Evolutionary conservation across 2,329 filamentous ascomycete species (phyloP).

Genomic region (Cercospora janseana): DNA sequence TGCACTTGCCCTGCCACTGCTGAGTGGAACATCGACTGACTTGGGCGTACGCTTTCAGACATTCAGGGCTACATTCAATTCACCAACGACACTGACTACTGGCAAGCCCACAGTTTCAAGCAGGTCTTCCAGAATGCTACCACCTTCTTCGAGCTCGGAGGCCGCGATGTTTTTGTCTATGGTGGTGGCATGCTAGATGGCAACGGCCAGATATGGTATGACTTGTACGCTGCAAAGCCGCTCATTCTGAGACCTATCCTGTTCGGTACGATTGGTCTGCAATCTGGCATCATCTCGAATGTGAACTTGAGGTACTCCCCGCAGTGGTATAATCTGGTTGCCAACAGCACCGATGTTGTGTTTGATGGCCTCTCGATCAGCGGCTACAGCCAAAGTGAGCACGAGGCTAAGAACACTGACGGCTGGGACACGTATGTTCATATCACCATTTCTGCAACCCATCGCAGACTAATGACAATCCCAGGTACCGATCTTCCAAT

Average conservation of each 20-base stretch:
- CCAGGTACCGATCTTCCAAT: slow-evolving; percentile 55
- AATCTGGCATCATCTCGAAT: slow-evolving; percentile 58
- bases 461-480: slow-evolving; percentile 40
- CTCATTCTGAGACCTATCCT: slow-evolving; percentile 60
- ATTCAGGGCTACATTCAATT: slow-evolving; percentile 62
- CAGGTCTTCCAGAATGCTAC: slow-evolving; percentile 66
- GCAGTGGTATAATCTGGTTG: slow-evolving; percentile 64
- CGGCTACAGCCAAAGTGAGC: slow-evolving; percentile 53
- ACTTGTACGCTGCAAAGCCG: slow-evolving; percentile 57
- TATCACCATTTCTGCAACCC: slow-evolving; percentile 43
- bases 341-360: slow-evolving; percentile 63
- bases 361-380: slow-evolving; percentile 62
- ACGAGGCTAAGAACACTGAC: slow-evolving; percentile 61
- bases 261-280: slow-evolving; percentile 56
- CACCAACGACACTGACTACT: slow-evolving; percentile 66
- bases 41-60: slow-evolving; percentile 45
- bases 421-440: slow-evolving; percentile 37
- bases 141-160: slow-evolving; percentile 66
- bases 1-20: background rate
- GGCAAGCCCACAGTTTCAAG: slow-evolving; percentile 63
- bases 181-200: slow-evolving; percentile 64
- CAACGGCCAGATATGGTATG: slow-evolving; percentile 65
- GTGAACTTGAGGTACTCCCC: slow-evolving; percentile 61
- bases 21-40: slow-evolving; percentile 15
- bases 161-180: slow-evolving; percentile 65